phyloP scores from a whole-genome alignment of 169 alveolate genomes.

The Perkinsus marinus region DNA sequence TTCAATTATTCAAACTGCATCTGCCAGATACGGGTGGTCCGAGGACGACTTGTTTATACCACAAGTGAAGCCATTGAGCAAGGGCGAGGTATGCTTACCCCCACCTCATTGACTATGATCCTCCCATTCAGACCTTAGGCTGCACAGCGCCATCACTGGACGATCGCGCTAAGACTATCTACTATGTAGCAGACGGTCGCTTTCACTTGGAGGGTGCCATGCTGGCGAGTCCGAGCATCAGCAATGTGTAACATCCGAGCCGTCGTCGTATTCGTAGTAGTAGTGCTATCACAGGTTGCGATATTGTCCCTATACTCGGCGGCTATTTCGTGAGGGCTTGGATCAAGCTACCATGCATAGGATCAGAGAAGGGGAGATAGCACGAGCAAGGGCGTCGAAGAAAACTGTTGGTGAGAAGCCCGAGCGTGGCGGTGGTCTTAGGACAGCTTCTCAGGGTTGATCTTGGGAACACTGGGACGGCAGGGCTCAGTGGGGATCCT shows the following conservation, averaged over 20 bases:
- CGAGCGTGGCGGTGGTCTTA: background rate
- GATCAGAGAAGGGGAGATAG: slow-evolving; percentile 62
- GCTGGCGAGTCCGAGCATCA: slow-evolving; percentile 50
- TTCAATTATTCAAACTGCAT: background rate
- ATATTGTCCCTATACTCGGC: background rate
- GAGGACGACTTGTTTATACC: slow-evolving; percentile 52
- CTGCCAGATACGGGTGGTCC: background rate
- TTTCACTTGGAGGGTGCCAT: slow-evolving; percentile 97
- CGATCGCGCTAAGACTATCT: background rate
- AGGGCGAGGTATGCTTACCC: slow-evolving; percentile 94
- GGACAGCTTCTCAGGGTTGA: slow-evolving; percentile 31
- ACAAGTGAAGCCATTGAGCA: slow-evolving; percentile 85
- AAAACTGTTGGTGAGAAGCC: background rate
- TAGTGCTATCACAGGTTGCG: background rate
- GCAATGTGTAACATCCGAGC: slow-evolving; percentile 70
- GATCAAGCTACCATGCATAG: slow-evolving; percentile 38
- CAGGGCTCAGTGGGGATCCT: slow-evolving; percentile 71
- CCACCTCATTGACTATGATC: slow-evolving; percentile 17
- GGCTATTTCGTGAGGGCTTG: background rate
- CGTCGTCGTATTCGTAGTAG: background rate
- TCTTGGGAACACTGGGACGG: slow-evolving; percentile 80
- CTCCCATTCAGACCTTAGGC: background rate
- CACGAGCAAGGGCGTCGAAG: slow-evolving; percentile 27
- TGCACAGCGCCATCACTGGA: slow-evolving; percentile 38
- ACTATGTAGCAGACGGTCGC: slow-evolving; percentile 94